Conservation (phyloP, 2,329 filamentous ascomycete genomes). For the Xylaria hypoxylon region DNA sequence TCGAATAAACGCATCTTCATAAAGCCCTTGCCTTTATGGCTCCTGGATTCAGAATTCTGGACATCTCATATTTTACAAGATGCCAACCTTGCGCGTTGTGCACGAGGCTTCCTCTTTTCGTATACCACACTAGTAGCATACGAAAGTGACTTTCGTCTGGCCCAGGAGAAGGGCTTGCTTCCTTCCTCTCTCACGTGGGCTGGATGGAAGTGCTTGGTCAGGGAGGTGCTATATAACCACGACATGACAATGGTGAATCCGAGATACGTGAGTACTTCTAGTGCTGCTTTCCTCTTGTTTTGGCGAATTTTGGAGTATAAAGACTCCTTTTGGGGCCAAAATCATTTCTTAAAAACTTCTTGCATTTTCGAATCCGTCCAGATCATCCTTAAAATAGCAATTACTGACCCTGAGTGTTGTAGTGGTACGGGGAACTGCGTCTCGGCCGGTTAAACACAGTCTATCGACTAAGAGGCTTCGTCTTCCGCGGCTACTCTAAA, state of each 20-base stretch:
- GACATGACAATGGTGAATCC: constrained; percentile 49
- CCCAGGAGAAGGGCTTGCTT: constrained; percentile 51
- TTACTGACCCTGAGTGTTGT: too few relatives aligned
- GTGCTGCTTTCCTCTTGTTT: too few relatives aligned
- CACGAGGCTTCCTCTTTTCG: constrained; percentile 54
- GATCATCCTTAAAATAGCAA: too few relatives aligned
- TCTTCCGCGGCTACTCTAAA: constrained; percentile 48
- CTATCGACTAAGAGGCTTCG: constrained; percentile 51
- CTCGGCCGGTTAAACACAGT: constrained; percentile 56
- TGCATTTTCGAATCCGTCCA: too few relatives aligned
- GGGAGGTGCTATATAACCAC: constrained; percentile 45
- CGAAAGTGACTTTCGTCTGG: constrained; percentile 55
- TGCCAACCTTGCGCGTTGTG: constrained; percentile 48
- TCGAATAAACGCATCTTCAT: constrained; percentile 53
- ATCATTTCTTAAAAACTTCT: too few relatives aligned
- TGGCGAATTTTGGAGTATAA: too few relatives aligned
- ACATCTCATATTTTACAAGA: constrained; percentile 41
- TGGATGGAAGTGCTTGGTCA: constrained; percentile 51
- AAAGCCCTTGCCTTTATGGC: constrained; percentile 56
- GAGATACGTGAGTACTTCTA: too few relatives aligned
- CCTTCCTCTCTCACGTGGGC: constrained; percentile 53
- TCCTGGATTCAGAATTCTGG: constrained; percentile 55
- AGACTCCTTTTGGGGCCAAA: too few relatives aligned
- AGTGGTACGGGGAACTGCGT: constrained; percentile 57
- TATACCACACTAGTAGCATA: constrained; percentile 54